Evolutionary conservation across 495 filamentous ascomycete species (phyloP).

Genomic region (Podospora appendiculata): DNA sequence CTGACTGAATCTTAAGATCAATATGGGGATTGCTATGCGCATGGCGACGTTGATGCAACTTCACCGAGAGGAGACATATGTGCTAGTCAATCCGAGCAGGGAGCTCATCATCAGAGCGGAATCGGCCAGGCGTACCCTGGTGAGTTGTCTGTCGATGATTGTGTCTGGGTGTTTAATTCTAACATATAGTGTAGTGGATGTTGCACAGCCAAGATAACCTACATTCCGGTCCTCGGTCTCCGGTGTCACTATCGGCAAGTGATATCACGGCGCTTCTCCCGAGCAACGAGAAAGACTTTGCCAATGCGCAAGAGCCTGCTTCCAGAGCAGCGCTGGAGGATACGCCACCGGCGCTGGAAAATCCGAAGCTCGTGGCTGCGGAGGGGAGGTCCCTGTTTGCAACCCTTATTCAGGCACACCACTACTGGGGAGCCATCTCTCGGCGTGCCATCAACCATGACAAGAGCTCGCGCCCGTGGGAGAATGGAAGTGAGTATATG

Average conservation of each 20-base stretch:
- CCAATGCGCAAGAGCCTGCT: conserved; percentile 29
- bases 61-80: conserved; percentile 45
- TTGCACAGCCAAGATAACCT: conserved; percentile 46
- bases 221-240: conserved; percentile 38
- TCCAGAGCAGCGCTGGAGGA: conserved; percentile 43
- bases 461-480: conserved; percentile 30
- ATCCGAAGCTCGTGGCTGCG: conserved; percentile 32
- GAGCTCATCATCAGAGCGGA: conserved; percentile 36
- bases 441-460: conserved; percentile 32
- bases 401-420: conserved; percentile 40
- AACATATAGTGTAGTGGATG: conserved; percentile 32
- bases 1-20: conserved; percentile 32
- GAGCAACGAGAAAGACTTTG: conserved; percentile 39
- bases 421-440: conserved; percentile 42
- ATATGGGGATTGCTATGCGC: conserved; percentile 43
- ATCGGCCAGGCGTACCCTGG: conserved; percentile 39
- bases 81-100: conserved; percentile 22
- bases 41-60: conserved; percentile 44
- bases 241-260: conserved; percentile 34
- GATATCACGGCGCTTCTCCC: conserved; percentile 46
- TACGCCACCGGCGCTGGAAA: conserved; percentile 35
- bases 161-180: conserved; percentile 1
- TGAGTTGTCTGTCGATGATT: conserved; percentile 14
- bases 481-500: conserved; percentile 33
- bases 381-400: conserved; percentile 39